Conservation (phyloP, 1,284 basidiomycete species). For the Neonothopanus nambi region DNA sequence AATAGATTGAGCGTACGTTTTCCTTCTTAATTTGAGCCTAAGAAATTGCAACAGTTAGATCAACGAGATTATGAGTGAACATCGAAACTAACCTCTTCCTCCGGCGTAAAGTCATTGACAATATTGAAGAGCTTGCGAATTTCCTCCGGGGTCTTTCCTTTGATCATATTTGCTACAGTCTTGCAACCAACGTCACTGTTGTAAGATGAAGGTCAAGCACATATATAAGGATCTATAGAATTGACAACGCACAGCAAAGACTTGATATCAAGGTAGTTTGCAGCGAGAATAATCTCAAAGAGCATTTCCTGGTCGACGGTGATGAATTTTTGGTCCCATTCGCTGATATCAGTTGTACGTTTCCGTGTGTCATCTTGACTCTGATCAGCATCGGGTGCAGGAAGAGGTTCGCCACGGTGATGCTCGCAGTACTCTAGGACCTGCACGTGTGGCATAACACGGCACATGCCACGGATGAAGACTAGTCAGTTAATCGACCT, state of each 20-base stretch:
- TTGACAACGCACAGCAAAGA: constrained; percentile 82
- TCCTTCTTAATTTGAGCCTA: constrained; percentile 99
- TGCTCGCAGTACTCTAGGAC: constrained; percentile 99
- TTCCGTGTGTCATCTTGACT: constrained; percentile 93
- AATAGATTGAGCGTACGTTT: constrained; percentile 66
- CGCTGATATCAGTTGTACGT: constrained; percentile 95
- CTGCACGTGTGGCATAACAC: constrained; percentile 41
- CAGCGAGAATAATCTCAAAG: constrained; percentile 99
- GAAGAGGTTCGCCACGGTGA: constrained; percentile 94
- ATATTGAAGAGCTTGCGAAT: constrained; percentile 98
- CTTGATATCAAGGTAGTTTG: constrained; percentile 99
- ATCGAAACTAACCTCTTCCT: constrained; percentile 82
- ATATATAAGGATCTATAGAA: too few relatives aligned
- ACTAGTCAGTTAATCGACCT: not conserved
- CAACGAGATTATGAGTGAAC: constrained; percentile 10
- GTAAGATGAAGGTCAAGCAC: too few relatives aligned
- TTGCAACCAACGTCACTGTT: constrained; percentile 98
- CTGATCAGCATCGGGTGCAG: constrained; percentile 80
- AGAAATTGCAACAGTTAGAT: constrained; percentile 15
- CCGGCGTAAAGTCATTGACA: constrained; percentile 97
- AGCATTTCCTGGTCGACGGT: constrained; percentile 96
- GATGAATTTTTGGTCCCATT: constrained; percentile 99
- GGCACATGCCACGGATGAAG: too few relatives aligned
- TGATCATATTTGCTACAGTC: constrained; percentile 99
- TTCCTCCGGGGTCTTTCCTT: constrained; percentile 95